Evolutionary conservation across 140 eudicot genomes (phyloP).

Genomic region (Stevia rebaudiana): DNA sequence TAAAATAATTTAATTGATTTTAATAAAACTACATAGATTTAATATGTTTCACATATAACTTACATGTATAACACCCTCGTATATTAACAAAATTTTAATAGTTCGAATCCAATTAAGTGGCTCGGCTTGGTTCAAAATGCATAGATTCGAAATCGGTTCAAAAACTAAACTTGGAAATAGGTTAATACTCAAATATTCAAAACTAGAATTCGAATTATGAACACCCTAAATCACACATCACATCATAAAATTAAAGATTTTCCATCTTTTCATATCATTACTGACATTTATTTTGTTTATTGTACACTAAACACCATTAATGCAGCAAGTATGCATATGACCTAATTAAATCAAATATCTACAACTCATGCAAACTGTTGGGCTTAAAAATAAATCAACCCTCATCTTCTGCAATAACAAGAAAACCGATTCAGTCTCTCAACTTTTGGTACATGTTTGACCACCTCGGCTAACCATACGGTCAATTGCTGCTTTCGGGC

Average conservation of each 20-base stretch:
- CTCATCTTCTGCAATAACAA: background rate
- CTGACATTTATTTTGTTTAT: background rate
- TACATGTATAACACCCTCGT: too few relatives aligned
- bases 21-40: too few relatives aligned
- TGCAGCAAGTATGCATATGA: conserved; percentile 1
- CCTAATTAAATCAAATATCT: conserved; percentile 22
- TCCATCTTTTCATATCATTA: background rate
- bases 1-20: too few relatives aligned
- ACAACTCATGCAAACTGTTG: conserved; percentile 26
- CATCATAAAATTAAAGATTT: background rate
- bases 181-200: too few relatives aligned
- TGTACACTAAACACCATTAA: background rate
- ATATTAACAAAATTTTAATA: too few relatives aligned
- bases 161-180: too few relatives aligned
- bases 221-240: background rate
- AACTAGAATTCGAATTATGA: too few relatives aligned
- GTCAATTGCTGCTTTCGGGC: background rate
- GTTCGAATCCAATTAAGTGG: too few relatives aligned
- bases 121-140: too few relatives aligned
- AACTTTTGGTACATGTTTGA: conserved; percentile 3
- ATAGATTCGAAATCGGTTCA: too few relatives aligned
- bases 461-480: conserved; percentile 12
- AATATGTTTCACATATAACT: too few relatives aligned
- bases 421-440: background rate
- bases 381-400: background rate